Conservation (phyloP, 1,284 basidiomycete genomes). For the Leccinum holopus region DNA sequence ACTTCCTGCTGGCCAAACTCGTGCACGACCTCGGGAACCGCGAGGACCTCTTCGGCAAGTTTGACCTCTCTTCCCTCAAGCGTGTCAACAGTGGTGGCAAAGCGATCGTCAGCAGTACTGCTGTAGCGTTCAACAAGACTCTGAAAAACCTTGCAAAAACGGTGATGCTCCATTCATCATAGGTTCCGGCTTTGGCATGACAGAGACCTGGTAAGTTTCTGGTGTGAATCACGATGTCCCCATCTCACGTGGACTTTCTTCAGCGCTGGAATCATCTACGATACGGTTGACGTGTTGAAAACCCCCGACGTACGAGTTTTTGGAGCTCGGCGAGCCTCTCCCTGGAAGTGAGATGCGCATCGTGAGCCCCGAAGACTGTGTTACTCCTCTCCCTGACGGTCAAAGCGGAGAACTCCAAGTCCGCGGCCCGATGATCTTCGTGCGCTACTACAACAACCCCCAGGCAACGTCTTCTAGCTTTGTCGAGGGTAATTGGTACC, state of each 20-base stretch:
- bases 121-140: neutral
- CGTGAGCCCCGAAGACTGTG: neutral
- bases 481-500: neutral
- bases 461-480: neutral
- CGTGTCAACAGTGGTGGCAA: neutral
- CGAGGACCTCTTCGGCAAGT: neutral
- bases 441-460: neutral
- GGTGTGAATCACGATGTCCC: neutral
- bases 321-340: neutral
- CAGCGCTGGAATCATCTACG: neutral
- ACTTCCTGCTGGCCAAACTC: constrained; percentile 42
- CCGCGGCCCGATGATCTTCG: neutral
- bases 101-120: neutral
- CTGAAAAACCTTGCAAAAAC: neutral
- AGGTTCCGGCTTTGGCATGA: neutral
- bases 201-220: neutral
- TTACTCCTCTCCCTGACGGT: neutral
- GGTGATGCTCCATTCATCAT: neutral
- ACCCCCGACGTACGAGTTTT: neutral
- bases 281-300: neutral
- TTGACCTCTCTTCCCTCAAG: neutral
- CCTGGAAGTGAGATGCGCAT: neutral
- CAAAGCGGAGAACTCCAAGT: neutral
- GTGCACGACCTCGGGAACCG: constrained; percentile 30
- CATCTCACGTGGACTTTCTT: neutral